These are phyloP conservation scores for Aspergillus fructus DNA, from an alignment of 2,329 filamentous ascomycete genomes.

Conservation along the genomic window DNA sequence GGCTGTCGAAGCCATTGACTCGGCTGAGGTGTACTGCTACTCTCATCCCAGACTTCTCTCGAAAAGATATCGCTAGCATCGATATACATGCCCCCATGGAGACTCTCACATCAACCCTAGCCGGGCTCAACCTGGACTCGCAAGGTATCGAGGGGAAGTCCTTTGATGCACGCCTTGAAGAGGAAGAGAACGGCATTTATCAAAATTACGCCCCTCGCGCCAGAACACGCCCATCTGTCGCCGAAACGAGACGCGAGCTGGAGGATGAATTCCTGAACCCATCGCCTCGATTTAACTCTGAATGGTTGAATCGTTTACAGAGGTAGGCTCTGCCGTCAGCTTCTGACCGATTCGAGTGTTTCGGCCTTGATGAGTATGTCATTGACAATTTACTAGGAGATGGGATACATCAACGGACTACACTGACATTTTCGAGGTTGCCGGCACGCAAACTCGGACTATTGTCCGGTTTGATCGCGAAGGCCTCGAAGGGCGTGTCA, in stretches of 20 bases:
- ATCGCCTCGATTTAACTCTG: slow-evolving; percentile 72
- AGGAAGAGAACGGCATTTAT: slow-evolving; percentile 29
- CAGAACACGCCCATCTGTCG: slow-evolving; percentile 47
- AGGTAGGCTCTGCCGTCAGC: slow-evolving; percentile 52
- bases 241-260: slow-evolving; percentile 68
- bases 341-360: not conserved
- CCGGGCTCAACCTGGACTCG: slow-evolving; percentile 26
- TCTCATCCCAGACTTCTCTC: not conserved
- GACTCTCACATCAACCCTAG: slow-evolving; percentile 27
- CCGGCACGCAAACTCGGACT: slow-evolving; percentile 90
- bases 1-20: not conserved
- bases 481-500: slow-evolving; percentile 87
- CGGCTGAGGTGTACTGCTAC: not conserved
- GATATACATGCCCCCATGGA: slow-evolving; percentile 25
- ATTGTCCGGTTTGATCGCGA: slow-evolving; percentile 89
- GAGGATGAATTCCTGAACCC: slow-evolving; percentile 78
- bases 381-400: slow-evolving; percentile 42
- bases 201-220: slow-evolving; percentile 43
- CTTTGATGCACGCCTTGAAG: slow-evolving; percentile 31
- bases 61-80: not conserved
- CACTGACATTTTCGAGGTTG: slow-evolving; percentile 79
- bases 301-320: slow-evolving; percentile 87
- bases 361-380: not conserved
- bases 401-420: slow-evolving; percentile 84
- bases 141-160: slow-evolving; percentile 22